Percentiles rank a stretch among this genome's conserved stretches.
These are phyloP conservation scores for Curvularia spicifera DNA, from an alignment of 2,329 filamentous ascomycete genomes.

Conservation along the genomic window DNA sequence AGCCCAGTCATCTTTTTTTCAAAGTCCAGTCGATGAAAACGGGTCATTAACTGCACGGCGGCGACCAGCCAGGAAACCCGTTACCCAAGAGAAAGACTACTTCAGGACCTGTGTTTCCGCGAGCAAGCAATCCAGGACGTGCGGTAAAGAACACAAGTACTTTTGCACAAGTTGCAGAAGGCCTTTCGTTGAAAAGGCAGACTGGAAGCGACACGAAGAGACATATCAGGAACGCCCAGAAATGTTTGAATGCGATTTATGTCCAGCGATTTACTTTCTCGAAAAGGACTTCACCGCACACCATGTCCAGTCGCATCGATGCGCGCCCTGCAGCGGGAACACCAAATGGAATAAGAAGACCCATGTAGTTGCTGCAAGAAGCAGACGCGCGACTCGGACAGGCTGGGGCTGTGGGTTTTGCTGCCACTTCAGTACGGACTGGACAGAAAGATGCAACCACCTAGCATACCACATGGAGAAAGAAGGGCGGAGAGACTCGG, in stretches of 20 bases:
- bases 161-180: slow-evolving; percentile 60
- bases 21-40: slow-evolving; percentile 11
- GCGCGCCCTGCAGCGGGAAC: slow-evolving; percentile 53
- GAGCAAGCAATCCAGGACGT: slow-evolving; percentile 28
- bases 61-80: slow-evolving; percentile 16
- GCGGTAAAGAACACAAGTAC: slow-evolving; percentile 34
- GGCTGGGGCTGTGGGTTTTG: slow-evolving; percentile 74
- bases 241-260: slow-evolving; percentile 68
- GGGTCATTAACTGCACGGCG: slow-evolving; percentile 5
- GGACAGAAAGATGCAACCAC: slow-evolving; percentile 69
- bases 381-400: slow-evolving; percentile 51
- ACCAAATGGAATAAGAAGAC: slow-evolving; percentile 58
- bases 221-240: slow-evolving; percentile 70
- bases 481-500: slow-evolving; percentile 59
- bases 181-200: slow-evolving; percentile 69
- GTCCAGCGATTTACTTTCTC: slow-evolving; percentile 69
- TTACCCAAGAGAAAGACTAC: slow-evolving; percentile 24
- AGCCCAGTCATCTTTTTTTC: slow-evolving; percentile 2
- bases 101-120: slow-evolving; percentile 42
- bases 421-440: slow-evolving; percentile 64
- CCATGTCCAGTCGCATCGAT: slow-evolving; percentile 66
- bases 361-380: slow-evolving; percentile 51
- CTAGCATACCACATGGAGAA: slow-evolving; percentile 68
- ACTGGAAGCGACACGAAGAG: slow-evolving; percentile 72
- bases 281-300: slow-evolving; percentile 71